Percentiles rank a stretch among this genome's conserved stretches.
These are phyloP conservation scores for Sodiomyces alkalinus DNA, from an alignment of 2,329 filamentous ascomycete species.

Conservation along the genomic window DNA sequence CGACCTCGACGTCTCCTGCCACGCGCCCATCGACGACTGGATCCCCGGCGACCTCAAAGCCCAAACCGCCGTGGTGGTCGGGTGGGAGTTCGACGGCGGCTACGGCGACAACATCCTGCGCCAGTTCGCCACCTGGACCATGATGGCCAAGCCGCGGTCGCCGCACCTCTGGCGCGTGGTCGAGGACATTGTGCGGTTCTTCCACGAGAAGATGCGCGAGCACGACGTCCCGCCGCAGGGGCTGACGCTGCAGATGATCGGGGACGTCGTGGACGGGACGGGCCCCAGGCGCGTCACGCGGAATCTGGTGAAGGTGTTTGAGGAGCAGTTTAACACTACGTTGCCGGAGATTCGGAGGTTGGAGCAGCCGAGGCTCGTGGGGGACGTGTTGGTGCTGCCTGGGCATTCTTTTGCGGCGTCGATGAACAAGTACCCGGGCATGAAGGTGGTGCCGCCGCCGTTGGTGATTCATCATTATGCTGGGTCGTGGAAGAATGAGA, in stretches of 20 bases:
- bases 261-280: conserved; percentile 8
- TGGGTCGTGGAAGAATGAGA: conserved; percentile 9
- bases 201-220: not conserved
- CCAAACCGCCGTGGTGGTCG: conserved; percentile 10
- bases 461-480: conserved; percentile 11
- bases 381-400: conserved; percentile 9
- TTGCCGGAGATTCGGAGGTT: conserved; percentile 4
- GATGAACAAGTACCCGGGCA: conserved; percentile 8
- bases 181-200: conserved; percentile 7
- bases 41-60: conserved; percentile 11
- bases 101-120: conserved; percentile 8
- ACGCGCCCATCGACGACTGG: conserved; percentile 19
- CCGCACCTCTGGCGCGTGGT: conserved; percentile 9
- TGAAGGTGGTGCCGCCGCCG: conserved; percentile 3
- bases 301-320: conserved; percentile 5
- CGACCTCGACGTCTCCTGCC: conserved; percentile 27
- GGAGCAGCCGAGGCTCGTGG: conserved; percentile 8
- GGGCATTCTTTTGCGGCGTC: conserved; percentile 9
- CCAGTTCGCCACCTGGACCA: conserved; percentile 10
- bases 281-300: conserved; percentile 7
- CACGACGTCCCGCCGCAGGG: conserved; percentile 4
- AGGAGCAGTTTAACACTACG: conserved; percentile 1
- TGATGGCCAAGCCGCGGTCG: conserved; percentile 8
- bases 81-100: conserved; percentile 14
- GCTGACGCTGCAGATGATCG: conserved; percentile 5